phyloP scores from a whole-genome alignment of 2,329 filamentous ascomycete species.

The Microdochium paspali region DNA sequence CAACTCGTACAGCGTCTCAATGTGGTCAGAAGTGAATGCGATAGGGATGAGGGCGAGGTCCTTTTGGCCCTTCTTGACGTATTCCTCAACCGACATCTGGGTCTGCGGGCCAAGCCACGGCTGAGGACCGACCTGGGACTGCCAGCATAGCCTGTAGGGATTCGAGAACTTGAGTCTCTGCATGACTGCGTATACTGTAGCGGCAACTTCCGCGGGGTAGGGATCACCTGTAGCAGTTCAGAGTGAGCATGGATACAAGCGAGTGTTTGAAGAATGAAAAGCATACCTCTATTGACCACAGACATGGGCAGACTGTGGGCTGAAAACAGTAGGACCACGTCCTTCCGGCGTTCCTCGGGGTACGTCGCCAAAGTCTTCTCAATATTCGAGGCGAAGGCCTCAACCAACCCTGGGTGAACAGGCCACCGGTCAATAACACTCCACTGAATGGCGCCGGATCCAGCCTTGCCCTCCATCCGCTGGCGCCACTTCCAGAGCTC shows the following conservation, averaged over 20 bases:
- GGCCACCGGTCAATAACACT: conserved; percentile 98
- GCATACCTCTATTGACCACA: conserved; percentile 79
- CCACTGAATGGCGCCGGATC: conserved; percentile 73
- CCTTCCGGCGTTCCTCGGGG: conserved; percentile 66
- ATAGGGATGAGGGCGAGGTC: conserved; percentile 90
- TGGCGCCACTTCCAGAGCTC: conserved; percentile 97
- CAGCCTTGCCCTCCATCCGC: conserved; percentile 70
- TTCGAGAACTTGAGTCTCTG: conserved; percentile 78
- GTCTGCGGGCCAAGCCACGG: conserved; percentile 96
- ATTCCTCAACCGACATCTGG: conserved; percentile 74
- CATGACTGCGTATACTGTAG: conserved; percentile 97
- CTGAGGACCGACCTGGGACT: conserved; percentile 91
- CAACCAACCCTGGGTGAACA: conserved; percentile 78
- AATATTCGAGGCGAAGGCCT: conserved; percentile 89
- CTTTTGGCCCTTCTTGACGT: conserved; percentile 83
- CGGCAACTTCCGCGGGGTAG: conserved; percentile 90
- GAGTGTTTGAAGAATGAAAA: not conserved
- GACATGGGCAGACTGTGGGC: conserved; percentile 96
- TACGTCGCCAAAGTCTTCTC: conserved; percentile 78
- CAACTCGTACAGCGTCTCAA: conserved; percentile 91
- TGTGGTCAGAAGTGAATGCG: conserved; percentile 98
- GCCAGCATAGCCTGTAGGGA: conserved; percentile 91
- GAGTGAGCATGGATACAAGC: conserved; percentile 9
- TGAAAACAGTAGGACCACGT: conserved; percentile 84
- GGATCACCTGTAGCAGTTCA: conserved; percentile 58